These are phyloP conservation scores for Aegilops umbellulata DNA, from an alignment of 176 grass and related monocot species.

Conservation along the genomic window DNA sequence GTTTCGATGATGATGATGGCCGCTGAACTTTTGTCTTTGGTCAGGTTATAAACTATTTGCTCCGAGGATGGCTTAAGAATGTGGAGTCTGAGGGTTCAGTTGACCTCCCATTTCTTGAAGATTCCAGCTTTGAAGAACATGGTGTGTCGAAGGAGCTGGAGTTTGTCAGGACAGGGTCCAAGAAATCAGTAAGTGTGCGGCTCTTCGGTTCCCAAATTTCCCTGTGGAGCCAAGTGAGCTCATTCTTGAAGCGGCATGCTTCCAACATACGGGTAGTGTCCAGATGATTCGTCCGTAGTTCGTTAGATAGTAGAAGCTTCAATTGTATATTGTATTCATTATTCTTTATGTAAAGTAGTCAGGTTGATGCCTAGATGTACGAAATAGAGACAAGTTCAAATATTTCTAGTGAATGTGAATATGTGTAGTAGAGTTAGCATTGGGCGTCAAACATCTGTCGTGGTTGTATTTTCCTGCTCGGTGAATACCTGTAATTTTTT, in stretches of 20 bases:
- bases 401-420: constrained; percentile 36
- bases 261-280: constrained; percentile 40
- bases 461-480: not conserved
- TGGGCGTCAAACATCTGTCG: not conserved
- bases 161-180: constrained; percentile 74
- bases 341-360: constrained; percentile 37
- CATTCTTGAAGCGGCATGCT: constrained; percentile 47
- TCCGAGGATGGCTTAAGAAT: constrained; percentile 90
- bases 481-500: too few species aligned
- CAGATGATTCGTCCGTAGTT: constrained; percentile 35
- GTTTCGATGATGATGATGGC: constrained; percentile 10
- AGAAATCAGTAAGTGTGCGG: constrained; percentile 69
- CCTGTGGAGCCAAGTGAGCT: constrained; percentile 59
- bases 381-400: not conserved
- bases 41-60: constrained; percentile 86
- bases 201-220: constrained; percentile 68
- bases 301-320: constrained; percentile 22
- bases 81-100: constrained; percentile 72
- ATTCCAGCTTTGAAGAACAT: constrained; percentile 45
- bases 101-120: constrained; percentile 74
- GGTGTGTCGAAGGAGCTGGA: constrained; percentile 63
- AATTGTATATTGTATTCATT: constrained; percentile 46
- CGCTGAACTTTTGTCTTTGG: constrained; percentile 12
- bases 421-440: constrained; percentile 2
- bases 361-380: constrained; percentile 4